Base-by-base conservation (phyloP, 163 green algal species). In the Scenedesmus sp. region DNA sequence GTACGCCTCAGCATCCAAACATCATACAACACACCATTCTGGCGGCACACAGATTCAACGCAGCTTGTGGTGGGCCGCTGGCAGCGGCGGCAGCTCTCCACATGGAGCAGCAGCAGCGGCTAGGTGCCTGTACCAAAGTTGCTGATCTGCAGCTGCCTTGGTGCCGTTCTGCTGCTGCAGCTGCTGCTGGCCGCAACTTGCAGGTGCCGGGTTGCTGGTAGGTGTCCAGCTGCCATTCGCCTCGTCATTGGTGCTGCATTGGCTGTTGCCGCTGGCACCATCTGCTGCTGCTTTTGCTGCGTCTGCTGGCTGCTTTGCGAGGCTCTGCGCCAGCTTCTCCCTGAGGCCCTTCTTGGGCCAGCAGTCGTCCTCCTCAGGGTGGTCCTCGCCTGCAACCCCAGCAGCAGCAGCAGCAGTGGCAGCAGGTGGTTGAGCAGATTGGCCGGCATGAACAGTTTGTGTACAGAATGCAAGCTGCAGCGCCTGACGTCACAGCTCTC, bases 341-440 rank as follows among this genome's bases (percentile, higher is more conserved):
- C 81, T 5, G 5, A 85, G 15, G 15, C 81, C 89, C 81, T 89
- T 78, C 65, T 89, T 78, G n/a, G 80, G 72, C 89, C 81, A 85
- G 24, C 84, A 42, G 16, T 83, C 84, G 16, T 78, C 59, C 7
- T 84, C 76, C 15, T 89, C 80, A 12, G 59, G 33, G 42, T 82
- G 40, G 43, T 91, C 65, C 42, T 91, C 86, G 68, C 86, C 86
- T 91, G 86, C 73, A 79, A 30, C 82, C 79, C 51, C 46, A 76
- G 65, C 30, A 76, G 65, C 65, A 76, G 65, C 65, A 76, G 65
- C 30, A 40, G 59, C 59, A 35, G 65, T 30, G 40, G 30, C 30
- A 76, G 65, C 79, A 59, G 42, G n/a, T n/a, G n/a, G 42, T 26
- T 18, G 10, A 40, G 40, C 42, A 65, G 6, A 40, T 42, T 65